These are phyloP conservation scores for Plasmodium berghei DNA, from an alignment of 169 alveolate genomes.

Conservation along the genomic window DNA sequence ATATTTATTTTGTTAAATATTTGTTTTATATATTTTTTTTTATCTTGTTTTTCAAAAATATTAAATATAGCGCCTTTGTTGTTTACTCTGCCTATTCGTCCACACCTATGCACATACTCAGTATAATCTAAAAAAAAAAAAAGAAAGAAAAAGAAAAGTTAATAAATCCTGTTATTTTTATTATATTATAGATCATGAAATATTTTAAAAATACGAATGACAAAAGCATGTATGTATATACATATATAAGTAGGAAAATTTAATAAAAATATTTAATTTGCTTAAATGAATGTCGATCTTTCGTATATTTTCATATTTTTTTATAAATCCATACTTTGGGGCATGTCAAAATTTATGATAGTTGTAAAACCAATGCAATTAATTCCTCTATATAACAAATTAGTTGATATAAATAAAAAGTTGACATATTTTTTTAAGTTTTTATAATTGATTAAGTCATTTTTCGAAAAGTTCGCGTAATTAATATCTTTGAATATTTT, in stretches of 20 bases:
- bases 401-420: constrained; percentile 61
- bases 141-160: neutral
- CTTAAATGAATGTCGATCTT: too few species aligned
- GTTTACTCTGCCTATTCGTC: constrained; percentile 72
- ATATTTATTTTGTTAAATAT: constrained; percentile 48
- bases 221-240: neutral
- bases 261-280: too few species aligned
- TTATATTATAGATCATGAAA: too few species aligned
- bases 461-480: constrained; percentile 64
- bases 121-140: constrained; percentile 12
- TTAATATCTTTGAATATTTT: constrained; percentile 59
- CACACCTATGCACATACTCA: constrained; percentile 70
- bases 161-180: too few species aligned
- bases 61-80: constrained; percentile 65
- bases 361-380: constrained; percentile 70
- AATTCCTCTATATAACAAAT: constrained; percentile 58
- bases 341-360: constrained; percentile 58
- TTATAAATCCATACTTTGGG: neutral
- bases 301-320: too few species aligned
- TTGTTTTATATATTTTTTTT: constrained; percentile 14
- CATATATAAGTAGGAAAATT: neutral
- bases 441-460: constrained; percentile 40
- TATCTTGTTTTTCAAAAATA: constrained; percentile 39
- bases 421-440: constrained; percentile 59
- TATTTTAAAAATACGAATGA: neutral